Evolutionary conservation across 441 rosid species (phyloP), one percentile per base, ranked within the genome.

Genomic region (Populus trichocarpa): DNA sequence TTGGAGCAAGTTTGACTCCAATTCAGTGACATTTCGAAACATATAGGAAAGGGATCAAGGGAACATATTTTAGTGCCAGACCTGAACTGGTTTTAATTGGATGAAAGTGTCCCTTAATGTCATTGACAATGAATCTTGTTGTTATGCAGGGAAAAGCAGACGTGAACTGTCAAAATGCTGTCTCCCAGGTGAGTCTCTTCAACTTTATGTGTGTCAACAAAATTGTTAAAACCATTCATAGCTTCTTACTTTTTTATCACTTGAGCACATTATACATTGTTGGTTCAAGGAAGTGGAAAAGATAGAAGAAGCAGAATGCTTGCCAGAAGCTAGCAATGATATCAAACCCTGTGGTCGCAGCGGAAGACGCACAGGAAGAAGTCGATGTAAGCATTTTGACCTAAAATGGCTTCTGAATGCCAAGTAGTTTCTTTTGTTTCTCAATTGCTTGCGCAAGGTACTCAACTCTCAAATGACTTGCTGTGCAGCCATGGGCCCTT

Each of bases 401-500:
- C 57, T n/a, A 64, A 70, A 50, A 16, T 50, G 20, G n/a, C 59
- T 50, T 50, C 59, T 50, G 59, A 50, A 50, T 50, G 3, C 59
- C 59, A 16, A 1, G 59, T 0, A 50, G 3, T 50, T 50, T 50
- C 59, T 50, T 50, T 50, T 50, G 59, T 50, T 50, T 50, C 59
- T 14, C 59, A 50, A 16, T 50, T 72, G 64, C 73, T 18, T 73
- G 0, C 32, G 8, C 77, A 25, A 78, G 35, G 59, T 36, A 14
- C 61, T 16, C 18, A 7, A 36, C 26, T 38, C 83, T 14, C 23
- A 69, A 67, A 23, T 64, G 25, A 38, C 50, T 46, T 50, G n/a
- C 59, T 50, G 46, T 81, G 83, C 90, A 92, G 96, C 93, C 33
- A 76, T 87, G 86, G 91, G 86, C 32, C 84, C 88, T 80, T 77